Percentiles rank a stretch among this genome's conserved stretches.
These are phyloP conservation scores for Ophiostoma australiae DNA, from an alignment of 2,329 filamentous ascomycete species.

Conservation along the genomic window DNA sequence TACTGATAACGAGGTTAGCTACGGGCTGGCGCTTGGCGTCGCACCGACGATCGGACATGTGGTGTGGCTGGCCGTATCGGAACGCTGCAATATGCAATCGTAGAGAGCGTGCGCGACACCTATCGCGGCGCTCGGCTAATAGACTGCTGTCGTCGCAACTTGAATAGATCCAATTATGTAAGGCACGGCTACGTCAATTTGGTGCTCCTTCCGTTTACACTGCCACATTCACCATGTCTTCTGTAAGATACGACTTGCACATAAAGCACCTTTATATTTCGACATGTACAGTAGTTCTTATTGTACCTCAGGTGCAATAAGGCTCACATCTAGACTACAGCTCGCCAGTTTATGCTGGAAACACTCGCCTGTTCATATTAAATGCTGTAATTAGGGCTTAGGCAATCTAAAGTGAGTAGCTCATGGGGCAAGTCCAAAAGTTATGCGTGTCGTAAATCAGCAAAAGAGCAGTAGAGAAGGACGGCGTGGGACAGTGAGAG, in stretches of 20 bases:
- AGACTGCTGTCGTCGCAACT: neutral
- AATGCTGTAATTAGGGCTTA: no score
- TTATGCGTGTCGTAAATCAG: no score
- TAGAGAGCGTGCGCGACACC: neutral
- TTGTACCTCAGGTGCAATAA: no score
- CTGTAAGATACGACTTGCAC: neutral
- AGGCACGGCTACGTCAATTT: neutral
- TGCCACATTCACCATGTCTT: neutral
- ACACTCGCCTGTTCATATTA: no score
- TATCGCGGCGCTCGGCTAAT: neutral
- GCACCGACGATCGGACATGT: constrained; percentile 4
- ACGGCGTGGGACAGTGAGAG: neutral
- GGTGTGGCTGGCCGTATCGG: neutral
- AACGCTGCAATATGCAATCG: neutral
- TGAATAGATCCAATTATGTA: neutral
- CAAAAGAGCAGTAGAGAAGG: neutral
- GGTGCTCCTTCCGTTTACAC: neutral
- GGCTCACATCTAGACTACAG: no score
- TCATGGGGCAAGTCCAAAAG: no score
- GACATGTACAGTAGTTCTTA: no score
- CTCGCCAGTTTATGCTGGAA: no score
- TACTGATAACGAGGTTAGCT: neutral
- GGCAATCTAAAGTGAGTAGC: no score
- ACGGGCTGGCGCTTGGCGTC: constrained; percentile 1
- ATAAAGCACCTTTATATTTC: no score